Conservation (phyloP, 2,329 filamentous ascomycete genomes). For the Trichoderma aggressivum region DNA sequence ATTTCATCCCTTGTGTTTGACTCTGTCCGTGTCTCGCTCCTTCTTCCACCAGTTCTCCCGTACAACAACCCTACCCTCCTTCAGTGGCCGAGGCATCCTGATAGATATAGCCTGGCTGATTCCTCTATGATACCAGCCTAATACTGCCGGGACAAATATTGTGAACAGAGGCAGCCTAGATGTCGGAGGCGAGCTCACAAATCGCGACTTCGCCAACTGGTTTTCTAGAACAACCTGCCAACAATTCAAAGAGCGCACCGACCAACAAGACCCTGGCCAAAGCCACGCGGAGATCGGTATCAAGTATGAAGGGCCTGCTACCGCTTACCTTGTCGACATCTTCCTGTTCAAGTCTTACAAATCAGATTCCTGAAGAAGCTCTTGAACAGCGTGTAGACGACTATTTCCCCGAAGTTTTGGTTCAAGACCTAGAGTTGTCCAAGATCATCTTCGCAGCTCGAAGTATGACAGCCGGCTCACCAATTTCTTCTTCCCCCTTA, state of each 20-base stretch:
- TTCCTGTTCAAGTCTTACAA: slow-evolving; percentile 26
- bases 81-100: neutral
- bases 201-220: slow-evolving; percentile 7
- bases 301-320: slow-evolving; percentile 39
- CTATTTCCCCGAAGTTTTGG: slow-evolving; percentile 56
- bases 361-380: slow-evolving; percentile 23
- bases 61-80: slow-evolving; percentile 1
- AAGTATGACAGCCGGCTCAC: slow-evolving; percentile 52
- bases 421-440: slow-evolving; percentile 50
- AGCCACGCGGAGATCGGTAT: slow-evolving; percentile 34
- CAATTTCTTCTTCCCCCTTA: slow-evolving; percentile 28
- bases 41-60: neutral
- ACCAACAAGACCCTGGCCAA: slow-evolving; percentile 22
- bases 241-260: slow-evolving; percentile 15
- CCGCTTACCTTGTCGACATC: slow-evolving; percentile 33
- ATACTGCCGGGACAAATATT: neutral
- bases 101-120: neutral
- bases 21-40: slow-evolving; percentile 10
- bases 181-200: slow-evolving; percentile 12
- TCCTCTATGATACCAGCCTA: neutral
- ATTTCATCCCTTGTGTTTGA: slow-evolving; percentile 16
- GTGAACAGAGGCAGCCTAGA: slow-evolving; percentile 1
- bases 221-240: slow-evolving; percentile 11
- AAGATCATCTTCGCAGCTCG: slow-evolving; percentile 46
- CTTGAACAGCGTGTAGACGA: slow-evolving; percentile 35